Evolutionary conservation across 208 protist species (phyloP).

Genomic region (Balamuthia mandrillaris): DNA sequence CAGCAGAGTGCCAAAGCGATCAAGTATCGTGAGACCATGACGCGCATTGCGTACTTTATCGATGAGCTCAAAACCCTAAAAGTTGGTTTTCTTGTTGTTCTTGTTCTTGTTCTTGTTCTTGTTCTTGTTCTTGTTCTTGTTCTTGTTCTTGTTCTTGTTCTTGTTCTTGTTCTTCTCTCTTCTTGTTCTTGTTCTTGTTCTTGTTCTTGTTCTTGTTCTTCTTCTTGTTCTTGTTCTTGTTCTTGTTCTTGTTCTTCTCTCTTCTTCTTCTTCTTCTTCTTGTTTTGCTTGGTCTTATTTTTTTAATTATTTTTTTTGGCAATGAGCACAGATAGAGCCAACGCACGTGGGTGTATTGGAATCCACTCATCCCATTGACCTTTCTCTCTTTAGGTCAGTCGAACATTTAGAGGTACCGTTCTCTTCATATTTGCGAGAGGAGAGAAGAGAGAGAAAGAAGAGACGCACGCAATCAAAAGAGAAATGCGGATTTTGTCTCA

Average conservation of each 20-base stretch:
- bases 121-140: not conserved
- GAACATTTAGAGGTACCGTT: not conserved
- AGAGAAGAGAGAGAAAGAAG: no score
- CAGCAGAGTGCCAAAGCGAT: not conserved
- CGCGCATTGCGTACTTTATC: not conserved
- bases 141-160: not conserved
- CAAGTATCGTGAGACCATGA: conserved; percentile 5
- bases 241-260: not conserved
- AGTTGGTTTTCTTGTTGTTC: not conserved
- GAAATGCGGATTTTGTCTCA: not conserved
- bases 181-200: not conserved
- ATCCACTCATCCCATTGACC: not conserved
- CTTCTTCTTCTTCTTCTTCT: not conserved
- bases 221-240: not conserved
- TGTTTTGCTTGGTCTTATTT: not conserved
- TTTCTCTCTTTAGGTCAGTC: not conserved
- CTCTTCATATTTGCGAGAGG: not conserved
- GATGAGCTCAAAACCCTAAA: not conserved
- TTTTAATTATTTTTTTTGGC: no score
- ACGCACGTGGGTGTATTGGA: not conserved
- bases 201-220: not conserved
- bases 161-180: not conserved
- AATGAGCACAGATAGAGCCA: conserved; percentile 9
- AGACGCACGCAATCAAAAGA: no score
- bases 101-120: not conserved